Percentiles rank a stretch among this genome's conserved stretches.
Evolutionary conservation across 2,329 filamentous ascomycete genomes (phyloP).

Genomic region (Chaetomium sp.): DNA sequence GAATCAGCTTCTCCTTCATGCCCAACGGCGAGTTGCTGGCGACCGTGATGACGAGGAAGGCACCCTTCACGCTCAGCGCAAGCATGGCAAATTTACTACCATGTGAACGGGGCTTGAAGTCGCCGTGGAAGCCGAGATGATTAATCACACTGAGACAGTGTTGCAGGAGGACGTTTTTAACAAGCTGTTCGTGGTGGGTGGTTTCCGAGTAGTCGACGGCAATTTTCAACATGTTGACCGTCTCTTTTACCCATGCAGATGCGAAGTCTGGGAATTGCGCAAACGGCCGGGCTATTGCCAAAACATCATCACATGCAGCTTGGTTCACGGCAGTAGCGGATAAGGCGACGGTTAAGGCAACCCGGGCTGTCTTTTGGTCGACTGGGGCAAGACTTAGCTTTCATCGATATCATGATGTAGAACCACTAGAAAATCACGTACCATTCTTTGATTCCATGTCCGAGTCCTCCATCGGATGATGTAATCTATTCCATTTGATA

Average conservation of each 20-base stretch:
- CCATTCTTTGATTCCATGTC: constrained; percentile 53
- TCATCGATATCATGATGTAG: too few relatives aligned
- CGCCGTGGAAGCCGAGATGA: constrained; percentile 72
- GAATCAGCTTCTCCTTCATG: constrained; percentile 58
- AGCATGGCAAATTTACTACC: constrained; percentile 75
- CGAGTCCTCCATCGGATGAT: constrained; percentile 53
- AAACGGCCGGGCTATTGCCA: constrained; percentile 65
- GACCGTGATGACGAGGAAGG: constrained; percentile 66
- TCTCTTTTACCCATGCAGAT: constrained; percentile 64
- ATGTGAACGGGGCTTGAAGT: constrained; percentile 62
- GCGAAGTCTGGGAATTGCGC: constrained; percentile 55
- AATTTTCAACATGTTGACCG: constrained; percentile 70
- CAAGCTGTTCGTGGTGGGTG: constrained; percentile 67
- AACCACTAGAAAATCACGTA: constrained; percentile 39
- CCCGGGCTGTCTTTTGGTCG: constrained; percentile 60
- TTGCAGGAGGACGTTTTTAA: constrained; percentile 72
- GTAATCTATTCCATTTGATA: constrained; percentile 60
- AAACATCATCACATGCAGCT: constrained; percentile 68
- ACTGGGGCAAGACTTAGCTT: constrained; percentile 41
- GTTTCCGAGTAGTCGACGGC: constrained; percentile 83
- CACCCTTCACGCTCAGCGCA: constrained; percentile 73
- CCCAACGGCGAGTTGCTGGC: constrained; percentile 58
- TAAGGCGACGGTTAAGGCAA: constrained; percentile 59
- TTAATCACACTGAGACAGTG: constrained; percentile 78
- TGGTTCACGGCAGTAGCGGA: constrained; percentile 50